These are phyloP conservation scores for Amphibolis antarctica DNA, from an alignment of 106 monocot species.

Conservation along the genomic window DNA sequence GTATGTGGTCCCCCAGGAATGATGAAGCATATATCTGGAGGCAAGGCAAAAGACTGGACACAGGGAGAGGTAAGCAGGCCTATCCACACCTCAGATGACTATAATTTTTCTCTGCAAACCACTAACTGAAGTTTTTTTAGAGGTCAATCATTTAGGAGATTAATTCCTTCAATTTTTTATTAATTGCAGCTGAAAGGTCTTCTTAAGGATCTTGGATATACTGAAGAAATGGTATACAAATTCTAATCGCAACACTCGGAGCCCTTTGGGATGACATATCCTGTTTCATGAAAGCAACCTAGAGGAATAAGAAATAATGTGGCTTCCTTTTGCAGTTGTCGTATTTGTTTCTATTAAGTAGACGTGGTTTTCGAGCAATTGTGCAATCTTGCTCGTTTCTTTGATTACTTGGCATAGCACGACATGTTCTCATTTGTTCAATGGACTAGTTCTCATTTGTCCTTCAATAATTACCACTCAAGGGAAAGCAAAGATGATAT, in stretches of 20 bases:
- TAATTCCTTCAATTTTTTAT: slow-evolving; percentile 1
- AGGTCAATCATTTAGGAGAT: background rate
- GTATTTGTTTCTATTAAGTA: too few species aligned
- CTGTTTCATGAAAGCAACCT: too few species aligned
- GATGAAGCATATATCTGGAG: slow-evolving; percentile 94
- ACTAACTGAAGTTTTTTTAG: background rate
- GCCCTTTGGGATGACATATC: too few species aligned
- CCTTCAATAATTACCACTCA: too few species aligned
- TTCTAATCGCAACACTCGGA: slow-evolving; percentile 27
- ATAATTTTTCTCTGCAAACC: background rate
- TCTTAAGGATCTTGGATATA: slow-evolving; percentile 73
- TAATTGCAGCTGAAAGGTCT: slow-evolving; percentile 52
- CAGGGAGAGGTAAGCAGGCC: slow-evolving; percentile 64
- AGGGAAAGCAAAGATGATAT: too few species aligned
- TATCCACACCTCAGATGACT: background rate
- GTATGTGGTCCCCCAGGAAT: slow-evolving; percentile 94
- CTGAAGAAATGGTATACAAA: slow-evolving; percentile 81
- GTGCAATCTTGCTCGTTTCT: too few species aligned
- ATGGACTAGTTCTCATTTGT: too few species aligned
- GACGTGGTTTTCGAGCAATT: too few species aligned
- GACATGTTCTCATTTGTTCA: too few species aligned
- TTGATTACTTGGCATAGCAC: too few species aligned
- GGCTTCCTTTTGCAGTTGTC: too few species aligned
- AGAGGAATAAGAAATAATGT: too few species aligned
- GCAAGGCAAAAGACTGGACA: slow-evolving; percentile 71